Conservation (phyloP, 139 green algal genomes). For the Picocystis salinarum region DNA sequence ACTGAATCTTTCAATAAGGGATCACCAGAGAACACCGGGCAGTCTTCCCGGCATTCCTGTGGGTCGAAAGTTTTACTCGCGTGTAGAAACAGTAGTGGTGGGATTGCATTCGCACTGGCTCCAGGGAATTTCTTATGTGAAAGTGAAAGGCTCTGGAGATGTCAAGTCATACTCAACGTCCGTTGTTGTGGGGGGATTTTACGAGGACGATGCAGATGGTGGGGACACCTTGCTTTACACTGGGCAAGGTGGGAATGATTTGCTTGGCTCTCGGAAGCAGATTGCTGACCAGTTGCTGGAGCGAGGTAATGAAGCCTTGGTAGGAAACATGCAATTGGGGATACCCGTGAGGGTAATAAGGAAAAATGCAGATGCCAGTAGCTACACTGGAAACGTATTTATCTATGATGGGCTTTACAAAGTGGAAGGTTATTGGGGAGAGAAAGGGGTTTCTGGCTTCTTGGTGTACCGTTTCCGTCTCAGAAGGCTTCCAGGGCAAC, state of each 20-base stretch:
- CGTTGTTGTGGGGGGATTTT: constrained; percentile 22
- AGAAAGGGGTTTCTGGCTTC: constrained; percentile 9
- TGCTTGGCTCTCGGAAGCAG: constrained; percentile 28
- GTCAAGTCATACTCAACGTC: too few species aligned
- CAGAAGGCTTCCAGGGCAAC: constrained; percentile 14
- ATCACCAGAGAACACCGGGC: too few species aligned
- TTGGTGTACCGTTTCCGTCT: constrained; percentile 21
- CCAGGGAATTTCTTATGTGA: constrained; percentile 3
- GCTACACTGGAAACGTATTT: too few species aligned
- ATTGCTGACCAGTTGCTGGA: constrained; percentile 19
- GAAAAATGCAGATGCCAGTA: constrained; percentile 11
- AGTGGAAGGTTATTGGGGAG: constrained; percentile 21
- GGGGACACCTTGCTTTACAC: constrained; percentile 26
- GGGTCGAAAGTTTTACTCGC: constrained; percentile 14
- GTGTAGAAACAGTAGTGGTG: constrained; percentile 7
- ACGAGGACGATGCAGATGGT: constrained; percentile 28
- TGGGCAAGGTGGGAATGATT: constrained; percentile 29
- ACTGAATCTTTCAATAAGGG: neutral
- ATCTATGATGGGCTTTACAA: constrained; percentile 32
- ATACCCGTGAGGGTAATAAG: constrained; percentile 31
- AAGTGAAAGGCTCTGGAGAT: constrained; percentile 2
- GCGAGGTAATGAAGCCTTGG: constrained; percentile 24
- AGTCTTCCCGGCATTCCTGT: constrained; percentile 10
- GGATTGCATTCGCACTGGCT: constrained; percentile 17
- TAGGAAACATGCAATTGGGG: constrained; percentile 32